phyloP scores from a whole-genome alignment of 306 rosid species.

The Quercus agrifolia region DNA sequence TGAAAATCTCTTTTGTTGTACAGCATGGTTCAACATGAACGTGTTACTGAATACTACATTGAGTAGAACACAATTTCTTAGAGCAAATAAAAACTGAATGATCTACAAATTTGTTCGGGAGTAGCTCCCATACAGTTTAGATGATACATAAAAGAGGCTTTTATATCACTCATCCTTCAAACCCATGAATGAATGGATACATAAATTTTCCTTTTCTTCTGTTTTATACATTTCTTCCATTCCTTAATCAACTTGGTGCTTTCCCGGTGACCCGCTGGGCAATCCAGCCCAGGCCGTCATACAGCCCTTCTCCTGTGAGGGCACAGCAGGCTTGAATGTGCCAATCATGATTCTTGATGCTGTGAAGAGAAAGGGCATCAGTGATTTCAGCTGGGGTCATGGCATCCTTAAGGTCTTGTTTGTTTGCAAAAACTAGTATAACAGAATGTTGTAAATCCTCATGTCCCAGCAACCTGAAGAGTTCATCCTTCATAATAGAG shows the following conservation, averaged over 20 bases:
- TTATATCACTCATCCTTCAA: slow-evolving; percentile 30
- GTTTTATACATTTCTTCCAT: background rate
- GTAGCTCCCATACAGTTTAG: slow-evolving; percentile 18
- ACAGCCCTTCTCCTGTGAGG: slow-evolving; percentile 88
- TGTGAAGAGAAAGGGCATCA: slow-evolving; percentile 87
- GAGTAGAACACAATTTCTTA: background rate
- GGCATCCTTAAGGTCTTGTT: slow-evolving; percentile 98
- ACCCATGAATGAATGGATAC: slow-evolving; percentile 29
- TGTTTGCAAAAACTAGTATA: slow-evolving; percentile 82
- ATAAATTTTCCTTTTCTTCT: slow-evolving; percentile 9
- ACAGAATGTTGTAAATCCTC: slow-evolving; percentile 87
- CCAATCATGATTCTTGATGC: slow-evolving; percentile 99
- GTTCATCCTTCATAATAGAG: slow-evolving; percentile 90
- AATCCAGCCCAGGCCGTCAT: slow-evolving; percentile 96
- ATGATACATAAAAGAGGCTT: slow-evolving; percentile 41
- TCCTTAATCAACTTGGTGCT: slow-evolving; percentile 44
- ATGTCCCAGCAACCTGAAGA: slow-evolving; percentile 86
- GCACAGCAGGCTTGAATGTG: slow-evolving; percentile 98
- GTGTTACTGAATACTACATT: slow-evolving; percentile 7
- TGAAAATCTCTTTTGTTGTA: background rate
- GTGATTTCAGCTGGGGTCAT: slow-evolving; percentile 99
- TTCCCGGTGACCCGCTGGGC: slow-evolving; percentile 83
- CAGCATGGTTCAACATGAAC: background rate
- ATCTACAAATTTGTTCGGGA: slow-evolving; percentile 39
- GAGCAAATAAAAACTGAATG: slow-evolving; percentile 31